Conservation (phyloP, 441 rosid species). For the Erysimum pusillum region DNA sequence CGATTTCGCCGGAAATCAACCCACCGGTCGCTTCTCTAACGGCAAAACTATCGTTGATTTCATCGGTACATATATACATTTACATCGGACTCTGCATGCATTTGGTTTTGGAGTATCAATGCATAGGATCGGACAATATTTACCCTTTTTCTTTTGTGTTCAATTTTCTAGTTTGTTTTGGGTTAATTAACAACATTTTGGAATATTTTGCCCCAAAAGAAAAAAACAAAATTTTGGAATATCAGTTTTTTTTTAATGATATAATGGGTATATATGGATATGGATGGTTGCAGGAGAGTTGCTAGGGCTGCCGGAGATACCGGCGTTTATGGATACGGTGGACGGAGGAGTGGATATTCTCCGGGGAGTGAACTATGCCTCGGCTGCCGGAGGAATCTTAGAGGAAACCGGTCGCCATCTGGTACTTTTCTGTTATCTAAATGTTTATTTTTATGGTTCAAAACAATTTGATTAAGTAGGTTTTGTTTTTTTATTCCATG, state of each 20-base stretch:
- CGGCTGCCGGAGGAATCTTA: slow-evolving; percentile 93
- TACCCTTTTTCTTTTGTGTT: neutral
- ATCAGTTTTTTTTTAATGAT: neutral
- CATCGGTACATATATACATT: slow-evolving; percentile 55
- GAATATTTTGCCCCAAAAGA: neutral
- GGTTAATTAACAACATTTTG: neutral
- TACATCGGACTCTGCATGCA: neutral
- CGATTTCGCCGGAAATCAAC: slow-evolving; percentile 54
- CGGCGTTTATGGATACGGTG: slow-evolving; percentile 71
- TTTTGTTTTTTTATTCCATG: neutral
- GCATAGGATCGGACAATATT: neutral
- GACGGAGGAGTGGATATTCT: slow-evolving; percentile 62
- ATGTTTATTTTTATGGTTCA: neutral
- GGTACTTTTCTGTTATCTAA: slow-evolving; percentile 47
- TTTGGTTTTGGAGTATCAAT: neutral
- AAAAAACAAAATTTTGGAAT: too few relatives aligned
- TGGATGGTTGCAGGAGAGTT: slow-evolving; percentile 56
- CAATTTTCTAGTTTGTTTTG: neutral
- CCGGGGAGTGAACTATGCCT: slow-evolving; percentile 82
- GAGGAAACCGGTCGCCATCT: slow-evolving; percentile 81
- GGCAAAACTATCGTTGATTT: slow-evolving; percentile 70
- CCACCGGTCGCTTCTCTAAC: slow-evolving; percentile 67
- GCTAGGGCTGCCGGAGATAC: slow-evolving; percentile 70
- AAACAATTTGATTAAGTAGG: neutral
- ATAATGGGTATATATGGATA: neutral